These are phyloP conservation scores for Prillingera fragicola DNA, from an alignment of 1,284 basidiomycete genomes.

Conservation along the genomic window DNA sequence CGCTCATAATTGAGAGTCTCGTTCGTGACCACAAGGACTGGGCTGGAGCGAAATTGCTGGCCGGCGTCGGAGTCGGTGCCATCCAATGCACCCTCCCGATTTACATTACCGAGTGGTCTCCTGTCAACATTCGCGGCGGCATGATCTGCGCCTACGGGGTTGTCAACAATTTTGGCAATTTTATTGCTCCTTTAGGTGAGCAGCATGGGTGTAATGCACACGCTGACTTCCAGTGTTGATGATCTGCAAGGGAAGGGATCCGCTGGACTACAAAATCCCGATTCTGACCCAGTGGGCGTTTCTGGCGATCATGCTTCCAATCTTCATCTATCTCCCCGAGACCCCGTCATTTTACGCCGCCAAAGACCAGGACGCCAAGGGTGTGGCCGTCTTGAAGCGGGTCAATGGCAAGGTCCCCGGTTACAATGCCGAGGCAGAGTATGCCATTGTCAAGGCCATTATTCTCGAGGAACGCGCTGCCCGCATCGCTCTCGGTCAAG, in stretches of 20 bases:
- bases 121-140: constrained; percentile 18
- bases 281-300: constrained; percentile 19
- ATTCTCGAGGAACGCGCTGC: too few relatives aligned
- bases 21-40: constrained; percentile 13
- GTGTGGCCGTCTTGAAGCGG: constrained; percentile 14
- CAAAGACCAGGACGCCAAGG: constrained; percentile 19
- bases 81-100: constrained; percentile 19
- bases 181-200: constrained; percentile 16
- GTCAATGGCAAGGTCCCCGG: constrained; percentile 19
- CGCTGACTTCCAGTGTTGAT: too few relatives aligned
- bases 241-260: constrained; percentile 5
- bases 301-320: constrained; percentile 18
- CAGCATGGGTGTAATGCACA: too few relatives aligned
- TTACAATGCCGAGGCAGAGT: constrained; percentile 23
- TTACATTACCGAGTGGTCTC: constrained; percentile 21
- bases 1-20: constrained; percentile 12
- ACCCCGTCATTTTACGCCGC: constrained; percentile 20
- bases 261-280: constrained; percentile 6
- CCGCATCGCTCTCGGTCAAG: too few relatives aligned
- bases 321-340: constrained; percentile 23
- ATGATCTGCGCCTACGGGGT: too few relatives aligned
- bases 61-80: constrained; percentile 21
- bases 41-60: constrained; percentile 21
- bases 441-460: constrained; percentile 16
- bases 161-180: constrained; percentile 12